Base-by-base conservation (phyloP, 2,329 filamentous ascomycete species). In the Microsporum ferrugineum region DNA sequence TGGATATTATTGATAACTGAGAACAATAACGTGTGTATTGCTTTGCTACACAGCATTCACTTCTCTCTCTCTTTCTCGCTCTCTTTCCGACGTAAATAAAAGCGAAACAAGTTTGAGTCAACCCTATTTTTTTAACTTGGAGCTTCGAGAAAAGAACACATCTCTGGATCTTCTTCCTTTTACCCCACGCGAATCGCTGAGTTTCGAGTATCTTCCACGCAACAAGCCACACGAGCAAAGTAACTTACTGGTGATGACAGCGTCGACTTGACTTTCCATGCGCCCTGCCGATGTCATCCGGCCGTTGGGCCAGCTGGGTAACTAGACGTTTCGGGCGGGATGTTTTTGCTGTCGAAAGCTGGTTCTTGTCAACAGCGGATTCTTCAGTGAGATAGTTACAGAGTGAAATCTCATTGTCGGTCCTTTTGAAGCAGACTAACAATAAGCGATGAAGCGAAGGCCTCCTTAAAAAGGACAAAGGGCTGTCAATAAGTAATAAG, bases 191-290 rank as follows among this genome's bases (percentile, higher is more conserved):
- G 56, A 23, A 55, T 39, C 47, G 45, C 43, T 51, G 39, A 38
- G 60, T 43, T 65, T 65, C 63, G 60, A 62, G 45, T 31, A 57
- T 58, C 23, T 65, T 65, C 63, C 61, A 65, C 59, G 56, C 56
- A 59, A 36, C 53, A 36, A 36, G 53, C 12, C 7, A n/a, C 39
- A n/a, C 39, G 3, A 51, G 45, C 45, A 29, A 29, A 51, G 43
- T 31, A 23, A 31, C 45, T 51, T 2, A 12, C 10, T 5, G 8
- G 23, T 29, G 45, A 5, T 31, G 23, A 14, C 45, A 29, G 27
- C 23, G 23, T 14, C 10, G 8, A 31, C 27, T 51, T 8, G 45
- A 27, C 10, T 12, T 33, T 31, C 23, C 27, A 31, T 7, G 23
- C 45, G 27, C 23, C 10, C 8, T 51, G 8, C 23, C 0, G 45